Evolutionary conservation across 306 rosid species (phyloP).

Genomic region (Lathyrus oleraceus): DNA sequence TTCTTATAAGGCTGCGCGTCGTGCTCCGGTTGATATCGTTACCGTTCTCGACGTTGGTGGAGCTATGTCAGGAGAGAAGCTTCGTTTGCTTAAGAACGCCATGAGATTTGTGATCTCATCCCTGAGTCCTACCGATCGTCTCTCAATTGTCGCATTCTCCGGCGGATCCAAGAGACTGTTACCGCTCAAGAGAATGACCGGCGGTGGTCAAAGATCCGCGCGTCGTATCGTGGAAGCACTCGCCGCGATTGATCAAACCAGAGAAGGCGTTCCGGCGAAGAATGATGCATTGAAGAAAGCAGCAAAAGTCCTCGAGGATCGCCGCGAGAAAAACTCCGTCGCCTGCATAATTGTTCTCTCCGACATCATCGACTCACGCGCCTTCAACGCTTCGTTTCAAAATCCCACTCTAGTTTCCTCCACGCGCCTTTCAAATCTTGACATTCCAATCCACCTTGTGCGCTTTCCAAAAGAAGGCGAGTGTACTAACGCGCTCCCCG

Average conservation of each 20-base stretch:
- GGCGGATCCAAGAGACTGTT: constrained; percentile 73
- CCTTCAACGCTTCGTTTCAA: background rate
- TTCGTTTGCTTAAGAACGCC: constrained; percentile 68
- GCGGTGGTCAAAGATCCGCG: constrained; percentile 70
- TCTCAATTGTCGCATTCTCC: constrained; percentile 86
- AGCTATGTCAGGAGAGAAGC: constrained; percentile 46
- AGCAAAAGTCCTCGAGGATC: constrained; percentile 82
- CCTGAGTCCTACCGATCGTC: constrained; percentile 67
- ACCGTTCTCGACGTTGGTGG: constrained; percentile 71
- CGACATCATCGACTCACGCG: constrained; percentile 41
- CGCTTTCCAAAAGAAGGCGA: constrained; percentile 38
- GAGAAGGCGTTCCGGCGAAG: constrained; percentile 49
- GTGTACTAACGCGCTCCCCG: constrained; percentile 38
- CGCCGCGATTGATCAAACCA: constrained; percentile 46
- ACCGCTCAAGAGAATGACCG: constrained; percentile 68
- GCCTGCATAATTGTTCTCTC: constrained; percentile 66
- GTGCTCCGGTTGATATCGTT: constrained; percentile 79
- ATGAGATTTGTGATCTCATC: constrained; percentile 68
- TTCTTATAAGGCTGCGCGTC: constrained; percentile 22
- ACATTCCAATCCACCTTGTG: constrained; percentile 73
- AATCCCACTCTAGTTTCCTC: constrained; percentile 43
- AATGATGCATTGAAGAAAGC: constrained; percentile 88
- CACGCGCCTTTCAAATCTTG: constrained; percentile 53
- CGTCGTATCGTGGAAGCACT: constrained; percentile 52
- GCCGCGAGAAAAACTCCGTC: constrained; percentile 74